These are phyloP conservation scores for Saururus chinensis DNA, from an alignment of 164 flowering plant genomes.

Conservation along the genomic window DNA sequence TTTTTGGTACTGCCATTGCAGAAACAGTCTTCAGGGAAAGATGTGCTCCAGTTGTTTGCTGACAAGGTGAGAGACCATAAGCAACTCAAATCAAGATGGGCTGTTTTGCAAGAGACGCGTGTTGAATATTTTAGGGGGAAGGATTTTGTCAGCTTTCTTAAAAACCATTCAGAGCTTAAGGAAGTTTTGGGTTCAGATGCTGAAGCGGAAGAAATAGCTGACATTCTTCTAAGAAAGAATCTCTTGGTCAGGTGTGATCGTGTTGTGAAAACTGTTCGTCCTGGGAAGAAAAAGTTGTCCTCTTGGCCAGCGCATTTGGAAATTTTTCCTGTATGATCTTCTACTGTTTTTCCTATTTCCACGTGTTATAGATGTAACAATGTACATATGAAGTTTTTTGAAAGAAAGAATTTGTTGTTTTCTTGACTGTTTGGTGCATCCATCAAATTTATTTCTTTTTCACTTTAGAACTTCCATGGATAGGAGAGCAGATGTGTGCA, in stretches of 20 bases:
- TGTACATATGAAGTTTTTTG: neutral
- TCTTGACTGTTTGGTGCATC: too few relatives aligned
- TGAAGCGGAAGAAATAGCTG: conserved; percentile 72
- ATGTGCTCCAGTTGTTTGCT: conserved; percentile 82
- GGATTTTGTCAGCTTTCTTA: conserved; percentile 74
- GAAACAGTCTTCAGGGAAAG: conserved; percentile 73
- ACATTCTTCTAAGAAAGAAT: conserved; percentile 52
- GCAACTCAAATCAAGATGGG: conserved; percentile 87
- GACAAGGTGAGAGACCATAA: conserved; percentile 97
- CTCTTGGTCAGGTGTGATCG: conserved; percentile 94
- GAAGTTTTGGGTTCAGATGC: conserved; percentile 69
- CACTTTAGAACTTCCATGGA: too few relatives aligned
- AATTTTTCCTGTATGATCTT: conserved; percentile 63
- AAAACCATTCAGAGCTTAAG: conserved; percentile 63
- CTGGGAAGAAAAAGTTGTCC: conserved; percentile 93
- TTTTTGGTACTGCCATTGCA: conserved; percentile 14
- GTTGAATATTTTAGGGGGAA: conserved; percentile 95
- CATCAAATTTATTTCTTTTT: too few relatives aligned
- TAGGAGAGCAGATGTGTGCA: too few relatives aligned
- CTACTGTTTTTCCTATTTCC: neutral
- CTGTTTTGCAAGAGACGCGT: conserved; percentile 90
- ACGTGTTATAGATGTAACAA: neutral
- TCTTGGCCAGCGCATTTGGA: conserved; percentile 98
- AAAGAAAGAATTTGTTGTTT: neutral
- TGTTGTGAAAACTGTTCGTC: conserved; percentile 89